phyloP scores from a whole-genome alignment of 805 yeast genomes.

The Saturnispora silvae region DNA sequence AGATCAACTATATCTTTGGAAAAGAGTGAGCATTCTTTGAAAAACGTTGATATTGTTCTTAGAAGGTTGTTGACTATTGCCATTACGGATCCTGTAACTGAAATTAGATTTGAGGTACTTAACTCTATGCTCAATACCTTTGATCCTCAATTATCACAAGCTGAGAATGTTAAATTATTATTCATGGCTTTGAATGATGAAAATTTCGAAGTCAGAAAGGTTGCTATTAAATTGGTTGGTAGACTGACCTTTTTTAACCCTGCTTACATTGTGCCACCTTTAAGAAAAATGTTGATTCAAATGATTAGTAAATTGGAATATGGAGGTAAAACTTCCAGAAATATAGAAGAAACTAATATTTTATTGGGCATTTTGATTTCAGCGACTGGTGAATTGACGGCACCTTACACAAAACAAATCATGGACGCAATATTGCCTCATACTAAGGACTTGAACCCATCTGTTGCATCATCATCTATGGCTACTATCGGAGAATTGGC shows the following conservation, averaged over 20 bases:
- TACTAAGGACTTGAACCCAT: conserved; percentile 58
- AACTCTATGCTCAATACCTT: conserved; percentile 61
- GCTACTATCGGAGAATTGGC: conserved; percentile 84
- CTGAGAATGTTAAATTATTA: conserved; percentile 74
- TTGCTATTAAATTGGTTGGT: conserved; percentile 71
- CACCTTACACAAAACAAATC: conserved; percentile 88
- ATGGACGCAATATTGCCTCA: conserved; percentile 73
- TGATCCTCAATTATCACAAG: conserved; percentile 90
- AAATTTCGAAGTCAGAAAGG: conserved; percentile 68
- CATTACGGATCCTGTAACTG: conserved; percentile 80
- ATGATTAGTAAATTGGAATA: conserved; percentile 76
- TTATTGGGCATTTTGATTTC: conserved; percentile 63
- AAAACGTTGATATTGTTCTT: conserved; percentile 76
- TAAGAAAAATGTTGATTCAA: conserved; percentile 79
- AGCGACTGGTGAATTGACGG: conserved; percentile 70
- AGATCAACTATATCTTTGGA: conserved; percentile 79
- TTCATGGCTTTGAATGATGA: conserved; percentile 92
- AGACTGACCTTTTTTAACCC: conserved; percentile 81
- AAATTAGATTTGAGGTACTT: conserved; percentile 72
- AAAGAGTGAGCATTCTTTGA: conserved; percentile 68
- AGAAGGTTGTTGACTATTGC: conserved; percentile 72
- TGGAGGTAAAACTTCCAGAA: conserved; percentile 57
- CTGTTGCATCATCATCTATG: conserved; percentile 81
- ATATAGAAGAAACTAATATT: conserved; percentile 79
- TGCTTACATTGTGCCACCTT: conserved; percentile 88